Conservation (phyloP, 108 stramenopile genomes). For the Tribonema minus region DNA sequence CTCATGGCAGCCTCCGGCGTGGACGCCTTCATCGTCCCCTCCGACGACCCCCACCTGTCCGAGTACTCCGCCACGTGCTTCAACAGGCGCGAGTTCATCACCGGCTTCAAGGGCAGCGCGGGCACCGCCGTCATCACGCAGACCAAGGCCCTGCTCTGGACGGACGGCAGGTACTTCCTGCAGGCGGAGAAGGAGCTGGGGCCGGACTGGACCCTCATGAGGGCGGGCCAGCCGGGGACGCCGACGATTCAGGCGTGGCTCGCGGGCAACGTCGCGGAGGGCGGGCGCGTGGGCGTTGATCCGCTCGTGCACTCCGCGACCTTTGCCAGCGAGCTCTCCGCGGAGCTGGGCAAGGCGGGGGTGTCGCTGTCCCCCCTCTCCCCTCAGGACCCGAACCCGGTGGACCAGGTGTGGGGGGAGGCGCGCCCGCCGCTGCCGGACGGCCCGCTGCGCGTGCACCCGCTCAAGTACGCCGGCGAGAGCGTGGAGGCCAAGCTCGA, state of each 20-base stretch:
- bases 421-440: slow-evolving; percentile 68
- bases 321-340: slow-evolving; percentile 1
- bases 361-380: neutral
- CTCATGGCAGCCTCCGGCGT: too few species aligned
- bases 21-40: slow-evolving; percentile 53
- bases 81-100: slow-evolving; percentile 76
- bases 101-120: slow-evolving; percentile 85
- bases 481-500: slow-evolving; percentile 70
- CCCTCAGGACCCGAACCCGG: slow-evolving; percentile 56
- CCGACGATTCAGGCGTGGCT: slow-evolving; percentile 50
- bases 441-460: slow-evolving; percentile 78
- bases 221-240: slow-evolving; percentile 50
- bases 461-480: slow-evolving; percentile 79
- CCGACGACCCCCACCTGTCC: slow-evolving; percentile 59
- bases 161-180: slow-evolving; percentile 89
- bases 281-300: slow-evolving; percentile 15
- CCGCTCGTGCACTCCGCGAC: slow-evolving; percentile 24
- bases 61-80: slow-evolving; percentile 91
- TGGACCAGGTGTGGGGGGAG: slow-evolving; percentile 83
- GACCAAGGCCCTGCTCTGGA: slow-evolving; percentile 74
- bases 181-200: slow-evolving; percentile 76
- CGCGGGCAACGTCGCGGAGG: slow-evolving; percentile 2
- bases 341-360: neutral
- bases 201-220: slow-evolving; percentile 70
- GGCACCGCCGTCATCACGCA: slow-evolving; percentile 83